A percentile compares a stretch with the other conserved stretches of the same genome.
These are phyloP conservation scores for Dactylis glomerata DNA, from an alignment of 176 grass and related monocot species.

Conservation along the genomic window DNA sequence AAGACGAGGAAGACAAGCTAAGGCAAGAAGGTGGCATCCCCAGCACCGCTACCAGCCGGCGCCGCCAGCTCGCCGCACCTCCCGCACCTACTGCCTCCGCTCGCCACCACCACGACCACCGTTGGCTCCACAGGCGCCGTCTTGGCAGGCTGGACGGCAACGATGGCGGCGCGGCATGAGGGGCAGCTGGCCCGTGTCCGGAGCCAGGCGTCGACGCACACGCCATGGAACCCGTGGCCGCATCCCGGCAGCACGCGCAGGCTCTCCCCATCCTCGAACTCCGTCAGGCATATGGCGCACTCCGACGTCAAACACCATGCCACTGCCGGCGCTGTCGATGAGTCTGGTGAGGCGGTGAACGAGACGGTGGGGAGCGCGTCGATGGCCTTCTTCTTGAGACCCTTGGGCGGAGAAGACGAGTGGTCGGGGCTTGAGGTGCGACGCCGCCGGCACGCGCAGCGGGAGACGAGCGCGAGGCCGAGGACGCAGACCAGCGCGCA, in stretches of 20 bases:
- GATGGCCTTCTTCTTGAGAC: conserved; percentile 50
- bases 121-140: background rate
- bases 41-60: background rate
- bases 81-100: background rate
- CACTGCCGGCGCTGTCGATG: background rate
- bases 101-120: background rate
- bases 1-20: background rate
- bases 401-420: background rate
- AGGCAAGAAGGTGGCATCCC: background rate
- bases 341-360: background rate
- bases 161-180: conserved; percentile 34
- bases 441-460: background rate
- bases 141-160: background rate
- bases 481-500: conserved; percentile 49
- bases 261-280: conserved; percentile 38
- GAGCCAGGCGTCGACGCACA: conserved; percentile 59
- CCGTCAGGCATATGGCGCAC: conserved; percentile 42
- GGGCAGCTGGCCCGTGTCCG: conserved; percentile 35
- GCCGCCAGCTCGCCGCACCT: background rate
- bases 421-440: too few relatives aligned
- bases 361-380: conserved; percentile 36
- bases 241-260: conserved; percentile 51
- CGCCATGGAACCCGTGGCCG: conserved; percentile 50
- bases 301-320: background rate
- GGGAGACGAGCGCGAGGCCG: conserved; percentile 55